phyloP scores from a whole-genome alignment of 257 asterid genomes.

The Leonotis leonurus region DNA sequence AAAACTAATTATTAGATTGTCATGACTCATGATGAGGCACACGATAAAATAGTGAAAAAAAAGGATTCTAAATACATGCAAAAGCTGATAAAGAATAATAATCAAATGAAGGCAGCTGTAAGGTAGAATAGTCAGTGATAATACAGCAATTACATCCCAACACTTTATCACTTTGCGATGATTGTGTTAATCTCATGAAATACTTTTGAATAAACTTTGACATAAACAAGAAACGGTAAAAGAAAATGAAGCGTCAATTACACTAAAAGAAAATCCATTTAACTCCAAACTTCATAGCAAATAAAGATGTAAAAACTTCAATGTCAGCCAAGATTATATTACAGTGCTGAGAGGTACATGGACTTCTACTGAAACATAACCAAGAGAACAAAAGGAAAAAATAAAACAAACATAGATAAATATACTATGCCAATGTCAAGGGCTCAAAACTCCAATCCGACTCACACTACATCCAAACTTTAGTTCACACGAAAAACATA shows the following conservation, averaged over 20 bases:
- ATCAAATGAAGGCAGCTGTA: background rate
- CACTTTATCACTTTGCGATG: background rate
- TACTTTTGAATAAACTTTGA: background rate
- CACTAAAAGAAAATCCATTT: background rate
- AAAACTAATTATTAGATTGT: too few relatives aligned
- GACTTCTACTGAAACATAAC: background rate
- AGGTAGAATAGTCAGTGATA: too few relatives aligned
- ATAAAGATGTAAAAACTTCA: background rate
- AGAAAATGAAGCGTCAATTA: background rate
- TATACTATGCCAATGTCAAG: background rate
- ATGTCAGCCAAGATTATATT: slow-evolving; percentile 19
- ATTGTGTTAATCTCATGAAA: background rate
- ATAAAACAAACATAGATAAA: background rate
- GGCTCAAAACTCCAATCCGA: slow-evolving; percentile 19
- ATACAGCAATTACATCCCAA: background rate
- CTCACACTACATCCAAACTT: slow-evolving; percentile 14
- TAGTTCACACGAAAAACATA: slow-evolving; percentile 1
- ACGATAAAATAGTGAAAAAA: too few relatives aligned
- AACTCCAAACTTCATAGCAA: background rate
- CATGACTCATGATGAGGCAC: too few relatives aligned
- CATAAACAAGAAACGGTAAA: background rate
- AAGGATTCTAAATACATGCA: background rate
- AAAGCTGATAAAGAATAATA: background rate
- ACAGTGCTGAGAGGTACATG: slow-evolving; percentile 4
- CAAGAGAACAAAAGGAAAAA: background rate